A percentile compares a stretch with the other conserved stretches of the same genome.
phyloP scores from a whole-genome alignment of 1,284 basidiomycete species.

The Puccinia hordei region DNA sequence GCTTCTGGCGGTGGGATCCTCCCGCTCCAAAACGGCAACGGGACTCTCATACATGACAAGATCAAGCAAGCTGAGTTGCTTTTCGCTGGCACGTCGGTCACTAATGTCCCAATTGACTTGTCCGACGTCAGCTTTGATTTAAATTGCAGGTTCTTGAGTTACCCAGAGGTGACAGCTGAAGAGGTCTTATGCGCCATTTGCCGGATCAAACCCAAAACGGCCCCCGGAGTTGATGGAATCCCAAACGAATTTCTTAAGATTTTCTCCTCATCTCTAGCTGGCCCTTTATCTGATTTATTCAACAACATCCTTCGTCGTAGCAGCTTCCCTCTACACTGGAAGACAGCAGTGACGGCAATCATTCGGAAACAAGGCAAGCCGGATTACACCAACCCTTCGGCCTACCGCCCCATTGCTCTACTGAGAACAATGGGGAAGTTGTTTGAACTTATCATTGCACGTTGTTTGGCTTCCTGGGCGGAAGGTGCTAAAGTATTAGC shows the following conservation, averaged over 20 bases:
- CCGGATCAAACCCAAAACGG: not conserved
- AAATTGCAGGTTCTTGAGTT: not conserved
- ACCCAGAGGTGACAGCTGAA: not conserved
- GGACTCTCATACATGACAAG: no score
- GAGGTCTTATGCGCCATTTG: not conserved
- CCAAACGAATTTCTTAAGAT: not conserved
- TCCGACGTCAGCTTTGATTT: not conserved
- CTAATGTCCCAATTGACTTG: not conserved
- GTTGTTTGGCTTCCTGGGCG: no score
- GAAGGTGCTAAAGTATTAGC: no score
- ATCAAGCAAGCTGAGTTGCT: slow-evolving; percentile 1
- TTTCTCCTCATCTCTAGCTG: no score
- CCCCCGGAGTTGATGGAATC: no score
- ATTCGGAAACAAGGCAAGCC: no score
- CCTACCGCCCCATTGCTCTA: no score
- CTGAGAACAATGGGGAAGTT: no score
- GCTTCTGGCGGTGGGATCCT: no score
- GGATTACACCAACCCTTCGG: no score
- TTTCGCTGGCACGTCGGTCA: not conserved
- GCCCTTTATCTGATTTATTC: not conserved
- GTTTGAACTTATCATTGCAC: no score
- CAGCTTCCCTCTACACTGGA: not conserved
- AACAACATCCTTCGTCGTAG: not conserved
- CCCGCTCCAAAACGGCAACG: no score
- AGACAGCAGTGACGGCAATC: slow-evolving; percentile 6